Conservation (phyloP, 768 basidiomycete genomes). For the Steccherinum ochraceum region DNA sequence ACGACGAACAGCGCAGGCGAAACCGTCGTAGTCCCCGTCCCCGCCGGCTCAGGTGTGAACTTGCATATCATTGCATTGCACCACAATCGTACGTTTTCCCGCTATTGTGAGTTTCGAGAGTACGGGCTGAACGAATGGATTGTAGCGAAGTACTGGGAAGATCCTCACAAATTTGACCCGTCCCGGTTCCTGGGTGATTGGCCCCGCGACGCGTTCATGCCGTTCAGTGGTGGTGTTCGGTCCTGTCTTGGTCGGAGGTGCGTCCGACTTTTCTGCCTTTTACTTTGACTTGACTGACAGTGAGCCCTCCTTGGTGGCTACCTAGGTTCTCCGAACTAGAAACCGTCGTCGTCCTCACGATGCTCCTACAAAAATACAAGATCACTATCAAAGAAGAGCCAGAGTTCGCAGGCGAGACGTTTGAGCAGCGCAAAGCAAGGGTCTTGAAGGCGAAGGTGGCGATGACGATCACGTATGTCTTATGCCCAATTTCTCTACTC, state of each 20-base stretch:
- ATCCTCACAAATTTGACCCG: constrained; percentile 30
- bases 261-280: no score
- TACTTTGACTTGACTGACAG: neutral
- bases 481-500: neutral
- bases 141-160: constrained; percentile 33
- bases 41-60: constrained; percentile 20
- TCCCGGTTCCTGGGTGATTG: constrained; percentile 45
- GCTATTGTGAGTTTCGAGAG: neutral
- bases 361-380: constrained; percentile 41
- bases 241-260: constrained; percentile 27
- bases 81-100: constrained; percentile 24
- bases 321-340: constrained; percentile 44
- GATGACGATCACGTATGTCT: constrained; percentile 20
- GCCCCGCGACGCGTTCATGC: constrained; percentile 48
- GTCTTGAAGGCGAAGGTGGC: constrained; percentile 11
- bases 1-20: constrained; percentile 21
- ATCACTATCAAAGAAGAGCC: constrained; percentile 27
- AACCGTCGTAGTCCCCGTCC: constrained; percentile 19
- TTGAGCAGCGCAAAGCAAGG: constrained; percentile 35
- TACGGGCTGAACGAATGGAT: no score
- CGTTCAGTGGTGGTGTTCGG: constrained; percentile 43
- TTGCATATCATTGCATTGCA: constrained; percentile 26
- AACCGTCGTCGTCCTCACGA: constrained; percentile 41
- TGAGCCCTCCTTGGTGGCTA: constrained; percentile 9
- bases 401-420: constrained; percentile 36